phyloP scores from a whole-genome alignment of 768 basidiomycete genomes.

The Pilatotrama ljubarskyi region DNA sequence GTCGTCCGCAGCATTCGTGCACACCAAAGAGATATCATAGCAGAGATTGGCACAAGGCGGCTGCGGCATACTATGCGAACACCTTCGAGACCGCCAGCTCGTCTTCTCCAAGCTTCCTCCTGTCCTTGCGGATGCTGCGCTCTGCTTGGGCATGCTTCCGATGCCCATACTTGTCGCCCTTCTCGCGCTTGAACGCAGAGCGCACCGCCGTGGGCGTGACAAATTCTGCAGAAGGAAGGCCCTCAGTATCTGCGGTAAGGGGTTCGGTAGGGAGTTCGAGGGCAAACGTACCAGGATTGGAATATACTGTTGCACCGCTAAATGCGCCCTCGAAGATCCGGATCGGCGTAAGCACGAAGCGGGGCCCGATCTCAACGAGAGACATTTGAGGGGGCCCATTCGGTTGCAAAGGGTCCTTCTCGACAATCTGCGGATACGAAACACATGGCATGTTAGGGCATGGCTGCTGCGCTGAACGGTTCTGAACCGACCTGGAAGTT shows the following conservation, averaged over 20 bases:
- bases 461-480: not conserved
- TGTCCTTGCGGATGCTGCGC: conserved; percentile 59
- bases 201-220: conserved; percentile 84
- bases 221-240: conserved; percentile 64
- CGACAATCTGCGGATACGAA: conserved; percentile 66
- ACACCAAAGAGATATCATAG: not conserved
- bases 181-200: conserved; percentile 63
- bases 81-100: conserved; percentile 84
- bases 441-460: not conserved
- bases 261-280: not conserved
- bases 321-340: conserved; percentile 98
- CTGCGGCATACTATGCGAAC: conserved; percentile 59
- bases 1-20: not conserved
- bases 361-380: conserved; percentile 95
- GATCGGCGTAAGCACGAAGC: conserved; percentile 96
- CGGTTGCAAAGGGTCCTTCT: conserved; percentile 90
- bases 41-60: not conserved
- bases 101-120: conserved; percentile 67
- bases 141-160: conserved; percentile 81
- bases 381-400: conserved; percentile 82
- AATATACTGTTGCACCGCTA: conserved; percentile 90
- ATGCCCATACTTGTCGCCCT: conserved; percentile 78
- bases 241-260: not conserved
- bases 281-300: conserved; percentile 77
- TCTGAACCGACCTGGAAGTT: conserved; percentile 91